Evolutionary conservation across 192 early-diverging fungal species (phyloP).

Genomic region (Backusella circina): DNA sequence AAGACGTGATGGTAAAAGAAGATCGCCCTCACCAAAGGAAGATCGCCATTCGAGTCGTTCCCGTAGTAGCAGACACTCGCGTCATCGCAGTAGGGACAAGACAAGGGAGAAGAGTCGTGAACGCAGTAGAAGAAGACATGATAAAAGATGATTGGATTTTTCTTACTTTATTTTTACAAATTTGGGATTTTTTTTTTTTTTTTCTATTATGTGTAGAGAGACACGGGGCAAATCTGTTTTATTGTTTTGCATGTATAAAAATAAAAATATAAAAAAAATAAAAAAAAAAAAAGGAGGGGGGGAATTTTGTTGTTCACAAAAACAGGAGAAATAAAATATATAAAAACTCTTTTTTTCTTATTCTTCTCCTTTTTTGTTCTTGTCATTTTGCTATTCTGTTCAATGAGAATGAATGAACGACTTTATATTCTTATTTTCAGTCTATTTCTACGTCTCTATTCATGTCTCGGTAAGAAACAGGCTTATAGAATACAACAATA

Average conservation of each 20-base stretch:
- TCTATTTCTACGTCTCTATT: neutral
- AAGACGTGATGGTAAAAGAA: neutral
- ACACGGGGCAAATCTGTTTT: no score
- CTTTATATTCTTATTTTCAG: neutral
- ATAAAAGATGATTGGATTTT: neutral
- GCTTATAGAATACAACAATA: no score
- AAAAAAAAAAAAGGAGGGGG: neutral
- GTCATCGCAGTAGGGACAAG: constrained; percentile 35
- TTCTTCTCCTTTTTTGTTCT: neutral
- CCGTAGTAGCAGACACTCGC: constrained; percentile 5
- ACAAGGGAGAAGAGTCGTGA: constrained; percentile 27
- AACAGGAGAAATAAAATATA: neutral
- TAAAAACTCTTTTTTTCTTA: neutral
- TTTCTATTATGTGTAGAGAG: no score
- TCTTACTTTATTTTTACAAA: neutral
- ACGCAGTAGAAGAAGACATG: constrained; percentile 8
- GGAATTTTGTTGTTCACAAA: neutral
- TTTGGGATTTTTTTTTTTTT: neutral
- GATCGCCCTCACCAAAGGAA: neutral
- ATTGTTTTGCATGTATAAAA: no score
- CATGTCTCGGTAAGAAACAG: neutral
- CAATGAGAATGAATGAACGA: neutral
- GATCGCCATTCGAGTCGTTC: constrained; percentile 22
- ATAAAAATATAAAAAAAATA: neutral
- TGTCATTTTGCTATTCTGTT: neutral